phyloP scores from a whole-genome alignment of 345 rosid species.

The Brassica cretica region DNA sequence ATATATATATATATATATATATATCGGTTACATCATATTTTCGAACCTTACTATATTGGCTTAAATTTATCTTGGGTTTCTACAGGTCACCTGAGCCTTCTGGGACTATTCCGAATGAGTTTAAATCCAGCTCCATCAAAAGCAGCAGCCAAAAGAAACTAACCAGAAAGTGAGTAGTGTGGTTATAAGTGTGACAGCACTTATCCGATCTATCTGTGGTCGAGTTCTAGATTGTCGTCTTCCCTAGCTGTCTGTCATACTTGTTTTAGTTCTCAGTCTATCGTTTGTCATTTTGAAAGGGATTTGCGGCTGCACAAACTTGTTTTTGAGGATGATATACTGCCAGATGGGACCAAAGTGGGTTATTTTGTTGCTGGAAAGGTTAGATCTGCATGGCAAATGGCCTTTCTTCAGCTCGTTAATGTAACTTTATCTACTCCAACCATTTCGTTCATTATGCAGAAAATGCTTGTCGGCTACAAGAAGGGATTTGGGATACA shows the following conservation, averaged over 20 bases:
- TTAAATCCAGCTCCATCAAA: slow-evolving; percentile 44
- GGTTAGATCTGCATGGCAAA: slow-evolving; percentile 46
- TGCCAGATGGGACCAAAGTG: slow-evolving; percentile 91
- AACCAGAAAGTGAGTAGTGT: slow-evolving; percentile 67
- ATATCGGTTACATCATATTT: background rate
- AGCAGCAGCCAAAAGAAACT: slow-evolving; percentile 62
- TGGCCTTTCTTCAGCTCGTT: background rate
- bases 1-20: no score
- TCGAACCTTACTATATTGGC: background rate
- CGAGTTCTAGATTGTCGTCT: slow-evolving; percentile 4
- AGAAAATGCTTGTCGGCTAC: slow-evolving; percentile 85
- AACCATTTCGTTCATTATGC: slow-evolving; percentile 39
- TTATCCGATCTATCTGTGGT: slow-evolving; percentile 4
- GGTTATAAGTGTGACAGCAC: background rate
- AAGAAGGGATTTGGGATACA: slow-evolving; percentile 79
- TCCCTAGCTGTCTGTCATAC: background rate
- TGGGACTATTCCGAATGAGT: slow-evolving; percentile 38
- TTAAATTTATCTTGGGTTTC: background rate
- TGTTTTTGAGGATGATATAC: slow-evolving; percentile 79
- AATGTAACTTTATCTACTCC: slow-evolving; percentile 14
- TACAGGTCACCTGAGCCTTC: slow-evolving; percentile 55
- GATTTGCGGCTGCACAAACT: slow-evolving; percentile 83
- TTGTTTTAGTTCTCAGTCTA: slow-evolving; percentile 15
- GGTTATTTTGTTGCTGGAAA: slow-evolving; percentile 79
- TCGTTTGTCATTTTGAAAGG: slow-evolving; percentile 45